phyloP scores from a whole-genome alignment of 805 yeast genomes.

The Yarrowia sp. region DNA sequence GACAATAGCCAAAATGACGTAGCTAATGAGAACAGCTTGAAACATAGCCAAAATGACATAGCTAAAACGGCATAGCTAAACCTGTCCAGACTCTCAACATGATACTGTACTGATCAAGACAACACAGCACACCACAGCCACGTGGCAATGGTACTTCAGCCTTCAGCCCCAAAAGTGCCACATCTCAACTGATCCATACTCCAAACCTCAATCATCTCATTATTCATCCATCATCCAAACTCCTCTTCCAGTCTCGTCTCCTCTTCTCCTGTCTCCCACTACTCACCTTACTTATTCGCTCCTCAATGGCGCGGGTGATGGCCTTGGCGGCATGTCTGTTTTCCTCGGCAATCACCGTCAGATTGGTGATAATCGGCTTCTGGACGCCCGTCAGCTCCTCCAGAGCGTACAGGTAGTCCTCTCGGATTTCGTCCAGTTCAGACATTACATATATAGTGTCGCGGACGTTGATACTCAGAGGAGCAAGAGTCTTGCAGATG shows the following conservation, averaged over 20 bases:
- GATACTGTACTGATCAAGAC: too few species aligned
- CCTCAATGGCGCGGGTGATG: constrained; percentile 70
- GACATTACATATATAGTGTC: constrained; percentile 22
- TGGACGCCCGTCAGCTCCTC: constrained; percentile 82
- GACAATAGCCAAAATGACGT: too few species aligned
- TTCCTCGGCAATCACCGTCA: constrained; percentile 85
- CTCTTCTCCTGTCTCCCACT: background rate
- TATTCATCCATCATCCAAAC: too few species aligned
- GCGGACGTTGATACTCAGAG: background rate
- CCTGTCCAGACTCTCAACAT: too few species aligned
- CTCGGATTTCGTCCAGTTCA: constrained; percentile 41
- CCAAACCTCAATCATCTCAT: too few species aligned
- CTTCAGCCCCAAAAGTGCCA: too few species aligned
- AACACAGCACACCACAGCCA: too few species aligned
- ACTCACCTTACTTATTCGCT: constrained; percentile 60
- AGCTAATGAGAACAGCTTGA: too few species aligned
- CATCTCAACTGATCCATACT: too few species aligned
- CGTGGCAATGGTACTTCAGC: too few species aligned
- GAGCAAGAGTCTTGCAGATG: background rate
- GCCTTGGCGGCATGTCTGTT: constrained; percentile 72
- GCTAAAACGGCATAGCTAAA: too few species aligned
- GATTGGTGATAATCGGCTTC: constrained; percentile 78
- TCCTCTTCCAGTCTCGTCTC: background rate
- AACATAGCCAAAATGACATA: too few species aligned
- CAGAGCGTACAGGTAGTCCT: constrained; percentile 69